Conservation (phyloP, 1,284 basidiomycete genomes). For the Flammula alnicola region DNA sequence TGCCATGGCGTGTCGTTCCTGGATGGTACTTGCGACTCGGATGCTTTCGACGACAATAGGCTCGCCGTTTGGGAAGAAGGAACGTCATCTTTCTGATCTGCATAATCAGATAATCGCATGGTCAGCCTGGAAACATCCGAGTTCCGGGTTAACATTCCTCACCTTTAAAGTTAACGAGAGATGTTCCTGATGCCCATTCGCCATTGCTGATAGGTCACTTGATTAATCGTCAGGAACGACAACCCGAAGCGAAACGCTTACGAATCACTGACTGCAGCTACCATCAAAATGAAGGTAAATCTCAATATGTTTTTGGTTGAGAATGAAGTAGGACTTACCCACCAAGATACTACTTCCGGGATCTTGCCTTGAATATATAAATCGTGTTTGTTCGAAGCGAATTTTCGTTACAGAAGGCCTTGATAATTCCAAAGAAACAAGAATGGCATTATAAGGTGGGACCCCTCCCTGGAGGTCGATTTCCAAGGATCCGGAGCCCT, state of each 20-base stretch:
- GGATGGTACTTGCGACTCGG: neutral
- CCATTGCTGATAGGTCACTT: neutral
- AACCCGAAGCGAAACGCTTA: neutral
- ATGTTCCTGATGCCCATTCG: neutral
- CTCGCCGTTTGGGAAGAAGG: neutral
- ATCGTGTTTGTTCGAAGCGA: neutral
- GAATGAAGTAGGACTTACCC: neutral
- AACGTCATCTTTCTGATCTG: neutral
- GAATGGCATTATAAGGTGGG: neutral
- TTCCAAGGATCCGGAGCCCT: neutral
- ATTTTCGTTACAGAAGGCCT: neutral
- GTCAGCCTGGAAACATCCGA: neutral
- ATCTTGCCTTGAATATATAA: neutral
- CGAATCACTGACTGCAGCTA: conserved; percentile 3
- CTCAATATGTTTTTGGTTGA: neutral
- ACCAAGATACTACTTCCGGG: neutral
- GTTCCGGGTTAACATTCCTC: neutral
- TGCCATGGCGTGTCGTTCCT: neutral
- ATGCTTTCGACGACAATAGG: neutral
- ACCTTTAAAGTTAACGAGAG: neutral
- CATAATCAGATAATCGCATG: neutral
- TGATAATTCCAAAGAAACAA: neutral
- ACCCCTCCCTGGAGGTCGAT: conserved; percentile 1
- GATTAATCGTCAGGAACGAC: neutral
- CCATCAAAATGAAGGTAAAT: neutral